Base-by-base conservation (phyloP, 129 eudicot species). In the Chrysanthemum seticuspe region DNA sequence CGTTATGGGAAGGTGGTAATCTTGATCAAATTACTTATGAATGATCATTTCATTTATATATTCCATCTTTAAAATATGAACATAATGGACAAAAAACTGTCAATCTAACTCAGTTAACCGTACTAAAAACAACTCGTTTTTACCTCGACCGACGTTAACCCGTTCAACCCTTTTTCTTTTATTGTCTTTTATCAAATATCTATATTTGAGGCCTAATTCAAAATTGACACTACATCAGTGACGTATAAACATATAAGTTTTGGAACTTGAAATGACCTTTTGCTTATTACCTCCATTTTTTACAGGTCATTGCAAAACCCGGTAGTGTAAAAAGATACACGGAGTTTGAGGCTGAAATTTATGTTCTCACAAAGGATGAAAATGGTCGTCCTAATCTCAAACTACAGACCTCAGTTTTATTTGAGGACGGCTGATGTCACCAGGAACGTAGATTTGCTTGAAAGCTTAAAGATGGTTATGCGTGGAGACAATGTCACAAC, bases 401-500 rank as follows among this genome's bases (percentile, higher is more conserved):
- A 94, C 73, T 94, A 87, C 78, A 88, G 81, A 75, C 96, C 98
- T 68, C 98, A 90, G 75, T 85, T 94, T 80, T 94, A 90, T 85
- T 27, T 94, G 85, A 88, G 98, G 80, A 94, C 97, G 5, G 96
- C 98, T 5, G 93, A 90, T 79, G 84, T 94, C 56, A 90, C 97
- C 13, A 97, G 97, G 67, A 94, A 83, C 83, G 93, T 94, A 36
- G 97, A 94, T 79, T 77, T 90, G 80, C 98, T 97, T 6, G 97
- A 90, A 78, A 79, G 74, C 71, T 89, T 94, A 13, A 94, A 90
- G 92, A 94, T 94, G 98, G 98, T 94, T 71, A 90, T 94, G 96
- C 97, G 97, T 6, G 98, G 97, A 66, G 98, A 94, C 82, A 90
- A 94, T 68, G 97, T 94, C 61, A 90, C 98, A 76, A 96, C 97